A percentile compares a stretch with the other conserved stretches of the same genome.
phyloP scores from a whole-genome alignment of 1,139 yeast species.

The Taphrina pruni region DNA sequence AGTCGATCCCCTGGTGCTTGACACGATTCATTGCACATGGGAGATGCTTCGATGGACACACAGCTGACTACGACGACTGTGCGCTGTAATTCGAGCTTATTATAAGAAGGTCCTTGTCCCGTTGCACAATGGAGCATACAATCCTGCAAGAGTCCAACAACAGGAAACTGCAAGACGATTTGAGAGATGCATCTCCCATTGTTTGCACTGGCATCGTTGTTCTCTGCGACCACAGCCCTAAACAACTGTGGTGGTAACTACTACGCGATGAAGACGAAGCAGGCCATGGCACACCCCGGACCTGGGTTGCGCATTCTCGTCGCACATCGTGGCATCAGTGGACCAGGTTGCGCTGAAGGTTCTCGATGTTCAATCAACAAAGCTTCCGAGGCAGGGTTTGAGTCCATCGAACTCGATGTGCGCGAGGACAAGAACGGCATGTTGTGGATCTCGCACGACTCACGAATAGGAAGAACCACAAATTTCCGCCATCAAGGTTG shows the following conservation, averaged over 20 bases:
- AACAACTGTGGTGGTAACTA: slow-evolving; percentile 3
- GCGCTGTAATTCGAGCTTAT: no score
- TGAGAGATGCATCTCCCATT: no score
- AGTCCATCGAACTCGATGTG: not conserved
- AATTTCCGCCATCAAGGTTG: not conserved
- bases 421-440: slow-evolving; percentile 11
- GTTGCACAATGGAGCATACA: no score
- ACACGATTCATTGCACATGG: no score
- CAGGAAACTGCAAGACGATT: no score
- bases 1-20: no score
- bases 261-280: slow-evolving; percentile 2
- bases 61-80: no score
- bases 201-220: no score
- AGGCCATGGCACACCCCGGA: not conserved
- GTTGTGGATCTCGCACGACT: slow-evolving; percentile 17
- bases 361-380: slow-evolving; percentile 10
- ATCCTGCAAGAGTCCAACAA: not conserved
- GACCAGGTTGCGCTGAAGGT: slow-evolving; percentile 4
- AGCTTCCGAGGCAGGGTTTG: slow-evolving; percentile 2
- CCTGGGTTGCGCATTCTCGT: slow-evolving; percentile 11
- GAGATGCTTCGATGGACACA: no score
- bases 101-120: no score
- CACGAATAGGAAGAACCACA: slow-evolving; percentile 3
- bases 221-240: not conserved
- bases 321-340: slow-evolving; percentile 7